These are phyloP conservation scores for Fusarium incarnatum DNA, from an alignment of 2,329 filamentous ascomycete species.

Conservation along the genomic window DNA sequence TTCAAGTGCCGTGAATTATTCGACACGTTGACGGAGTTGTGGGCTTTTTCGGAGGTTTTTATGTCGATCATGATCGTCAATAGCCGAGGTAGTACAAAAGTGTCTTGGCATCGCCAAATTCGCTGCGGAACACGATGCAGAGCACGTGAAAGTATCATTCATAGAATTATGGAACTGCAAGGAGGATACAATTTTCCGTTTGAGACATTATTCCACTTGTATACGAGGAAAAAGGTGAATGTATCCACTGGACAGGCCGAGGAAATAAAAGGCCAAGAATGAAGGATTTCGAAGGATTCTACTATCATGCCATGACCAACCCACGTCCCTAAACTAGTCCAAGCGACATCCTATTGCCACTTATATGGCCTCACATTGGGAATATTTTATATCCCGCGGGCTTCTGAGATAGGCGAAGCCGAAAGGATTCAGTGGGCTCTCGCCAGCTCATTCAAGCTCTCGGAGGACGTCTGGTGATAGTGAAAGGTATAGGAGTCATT, in stretches of 20 bases:
- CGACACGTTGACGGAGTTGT: not conserved
- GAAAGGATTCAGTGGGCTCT: not conserved
- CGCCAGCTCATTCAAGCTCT: fast-evolving
- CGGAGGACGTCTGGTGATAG: too few species aligned
- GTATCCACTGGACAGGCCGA: not conserved
- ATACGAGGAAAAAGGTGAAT: not conserved
- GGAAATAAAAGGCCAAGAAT: not conserved
- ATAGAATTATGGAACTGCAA: not conserved
- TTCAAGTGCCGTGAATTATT: not conserved
- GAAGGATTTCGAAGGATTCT: not conserved
- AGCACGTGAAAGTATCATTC: not conserved
- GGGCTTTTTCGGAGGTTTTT: not conserved
- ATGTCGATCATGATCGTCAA: not conserved
- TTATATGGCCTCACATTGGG: fast-evolving
- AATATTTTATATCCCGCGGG: not conserved
- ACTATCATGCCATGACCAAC: not conserved
- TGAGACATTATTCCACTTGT: not conserved
- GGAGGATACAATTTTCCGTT: not conserved
- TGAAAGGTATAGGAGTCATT: too few species aligned
- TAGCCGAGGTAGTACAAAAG: not conserved
- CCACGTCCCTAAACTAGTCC: not conserved
- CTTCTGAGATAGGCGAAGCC: not conserved
- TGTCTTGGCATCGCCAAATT: not conserved
- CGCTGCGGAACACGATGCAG: fast-evolving
- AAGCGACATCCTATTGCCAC: not conserved